Evolutionary conservation across 176 grass and related monocot species (phyloP).

Genomic region (Cymbopogon citratus): DNA sequence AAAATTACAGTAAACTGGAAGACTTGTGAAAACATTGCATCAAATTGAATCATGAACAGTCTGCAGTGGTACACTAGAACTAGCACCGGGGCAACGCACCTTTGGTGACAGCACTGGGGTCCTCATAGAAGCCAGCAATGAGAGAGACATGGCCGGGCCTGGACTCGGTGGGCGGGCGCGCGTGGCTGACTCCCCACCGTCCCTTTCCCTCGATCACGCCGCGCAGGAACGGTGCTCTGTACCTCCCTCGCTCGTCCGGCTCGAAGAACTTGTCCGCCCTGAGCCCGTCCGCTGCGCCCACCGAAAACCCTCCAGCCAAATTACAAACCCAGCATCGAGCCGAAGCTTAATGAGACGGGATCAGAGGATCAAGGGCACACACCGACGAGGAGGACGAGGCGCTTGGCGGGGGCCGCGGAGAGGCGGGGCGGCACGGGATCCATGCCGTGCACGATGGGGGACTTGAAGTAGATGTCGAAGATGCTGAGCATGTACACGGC

Average conservation of each 20-base stretch:
- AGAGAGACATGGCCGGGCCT: conserved; percentile 79
- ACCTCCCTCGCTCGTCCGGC: conserved; percentile 55
- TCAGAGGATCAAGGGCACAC: background rate
- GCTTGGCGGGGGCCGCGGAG: conserved; percentile 62
- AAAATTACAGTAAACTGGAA: background rate
- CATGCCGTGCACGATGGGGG: conserved; percentile 92
- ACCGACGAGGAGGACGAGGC: conserved; percentile 90
- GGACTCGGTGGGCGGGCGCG: conserved; percentile 89
- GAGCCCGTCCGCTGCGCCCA: conserved; percentile 69
- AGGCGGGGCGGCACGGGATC: conserved; percentile 62
- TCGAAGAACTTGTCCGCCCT: conserved; percentile 96
- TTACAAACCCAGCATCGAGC: conserved; percentile 11
- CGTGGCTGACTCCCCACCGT: conserved; percentile 86
- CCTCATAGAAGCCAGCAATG: conserved; percentile 90
- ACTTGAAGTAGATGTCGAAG: conserved; percentile 99
- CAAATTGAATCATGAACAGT: conserved; percentile 1
- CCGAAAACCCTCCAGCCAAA: conserved; percentile 25
- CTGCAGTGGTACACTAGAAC: background rate
- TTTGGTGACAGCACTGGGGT: conserved; percentile 86
- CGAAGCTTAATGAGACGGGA: background rate
- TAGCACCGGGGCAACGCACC: conserved; percentile 25
- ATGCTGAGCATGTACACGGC: conserved; percentile 98
- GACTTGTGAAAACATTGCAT: background rate
- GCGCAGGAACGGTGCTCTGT: conserved; percentile 83
- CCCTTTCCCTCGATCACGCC: conserved; percentile 74